Conservation (phyloP, 2,329 filamentous ascomycete genomes). For the Cercospora sesami region DNA sequence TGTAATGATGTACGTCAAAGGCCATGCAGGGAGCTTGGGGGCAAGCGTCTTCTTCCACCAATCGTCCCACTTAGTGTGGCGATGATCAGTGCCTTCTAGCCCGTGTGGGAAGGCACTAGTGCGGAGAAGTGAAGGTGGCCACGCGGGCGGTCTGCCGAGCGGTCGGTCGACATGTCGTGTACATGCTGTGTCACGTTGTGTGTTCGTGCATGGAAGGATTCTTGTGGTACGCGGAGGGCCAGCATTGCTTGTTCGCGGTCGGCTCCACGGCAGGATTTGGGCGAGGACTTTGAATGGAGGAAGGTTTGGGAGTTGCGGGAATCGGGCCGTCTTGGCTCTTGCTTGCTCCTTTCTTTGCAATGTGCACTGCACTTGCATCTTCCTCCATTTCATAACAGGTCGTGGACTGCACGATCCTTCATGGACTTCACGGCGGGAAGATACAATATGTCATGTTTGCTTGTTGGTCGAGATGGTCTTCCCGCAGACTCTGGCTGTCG, state of each 20-base stretch:
- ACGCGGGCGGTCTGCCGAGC: constrained; percentile 10
- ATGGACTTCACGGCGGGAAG: background rate
- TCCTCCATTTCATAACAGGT: background rate
- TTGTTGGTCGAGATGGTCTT: background rate
- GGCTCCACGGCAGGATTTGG: background rate
- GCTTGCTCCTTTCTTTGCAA: background rate
- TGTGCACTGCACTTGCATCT: background rate
- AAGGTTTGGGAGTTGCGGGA: background rate
- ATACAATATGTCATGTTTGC: background rate
- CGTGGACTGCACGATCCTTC: background rate
- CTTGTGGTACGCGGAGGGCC: background rate
- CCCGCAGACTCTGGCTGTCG: background rate
- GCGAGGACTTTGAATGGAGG: background rate
- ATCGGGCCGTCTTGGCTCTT: background rate
- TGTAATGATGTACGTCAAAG: constrained; percentile 9
- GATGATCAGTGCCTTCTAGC: constrained; percentile 12
- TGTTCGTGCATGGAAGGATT: background rate
- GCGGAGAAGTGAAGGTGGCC: constrained; percentile 20
- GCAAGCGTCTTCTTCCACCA: constrained; percentile 19
- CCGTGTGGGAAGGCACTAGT: constrained; percentile 19
- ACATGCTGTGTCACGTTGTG: background rate
- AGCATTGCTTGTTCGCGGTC: background rate
- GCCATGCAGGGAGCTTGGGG: constrained; percentile 13
- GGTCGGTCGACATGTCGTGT: background rate
- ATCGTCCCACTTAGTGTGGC: constrained; percentile 7